A percentile compares a stretch with the other conserved stretches of the same genome.
phyloP scores from a whole-genome alignment of 2,329 filamentous ascomycete species.

The Paecilomyces formosus region DNA sequence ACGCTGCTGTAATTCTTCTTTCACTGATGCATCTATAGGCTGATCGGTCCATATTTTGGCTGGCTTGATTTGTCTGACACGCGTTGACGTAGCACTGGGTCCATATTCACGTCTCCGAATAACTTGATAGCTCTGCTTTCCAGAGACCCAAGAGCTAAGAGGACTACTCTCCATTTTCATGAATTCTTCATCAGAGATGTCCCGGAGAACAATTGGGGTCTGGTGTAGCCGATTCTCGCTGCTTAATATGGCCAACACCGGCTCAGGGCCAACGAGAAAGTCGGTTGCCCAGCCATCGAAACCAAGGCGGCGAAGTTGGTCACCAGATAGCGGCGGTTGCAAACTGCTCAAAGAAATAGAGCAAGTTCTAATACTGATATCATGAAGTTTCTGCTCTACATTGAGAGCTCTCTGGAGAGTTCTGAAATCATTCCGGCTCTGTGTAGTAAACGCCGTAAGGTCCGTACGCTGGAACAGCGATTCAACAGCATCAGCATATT shows the following conservation, averaged over 20 bases:
- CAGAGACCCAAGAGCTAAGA: constrained; percentile 64
- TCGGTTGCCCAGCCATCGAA: constrained; percentile 77
- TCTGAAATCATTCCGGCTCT: constrained; percentile 66
- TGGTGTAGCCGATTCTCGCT: constrained; percentile 61
- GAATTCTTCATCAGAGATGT: constrained; percentile 62
- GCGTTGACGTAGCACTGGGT: constrained; percentile 61
- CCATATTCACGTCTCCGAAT: constrained; percentile 74
- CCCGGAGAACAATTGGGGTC: constrained; percentile 56
- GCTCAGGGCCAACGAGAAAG: constrained; percentile 69
- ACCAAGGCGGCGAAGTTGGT: constrained; percentile 53
- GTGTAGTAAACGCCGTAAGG: constrained; percentile 62
- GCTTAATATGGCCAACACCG: constrained; percentile 84
- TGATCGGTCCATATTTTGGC: constrained; percentile 71
- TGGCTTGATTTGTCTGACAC: constrained; percentile 51
- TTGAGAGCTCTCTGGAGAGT: constrained; percentile 62
- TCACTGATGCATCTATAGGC: constrained; percentile 56
- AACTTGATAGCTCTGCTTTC: constrained; percentile 56
- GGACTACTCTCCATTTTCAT: constrained; percentile 53
- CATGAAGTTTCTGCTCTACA: constrained; percentile 56
- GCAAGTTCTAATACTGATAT: constrained; percentile 63
- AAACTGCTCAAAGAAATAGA: constrained; percentile 49
- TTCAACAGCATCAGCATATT: constrained; percentile 57
- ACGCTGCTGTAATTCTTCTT: constrained; percentile 51
- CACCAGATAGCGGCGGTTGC: constrained; percentile 45
- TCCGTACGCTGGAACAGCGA: constrained; percentile 48